Conservation (phyloP, 495 filamentous ascomycete genomes). For the Barbatosphaeria neglecta region DNA sequence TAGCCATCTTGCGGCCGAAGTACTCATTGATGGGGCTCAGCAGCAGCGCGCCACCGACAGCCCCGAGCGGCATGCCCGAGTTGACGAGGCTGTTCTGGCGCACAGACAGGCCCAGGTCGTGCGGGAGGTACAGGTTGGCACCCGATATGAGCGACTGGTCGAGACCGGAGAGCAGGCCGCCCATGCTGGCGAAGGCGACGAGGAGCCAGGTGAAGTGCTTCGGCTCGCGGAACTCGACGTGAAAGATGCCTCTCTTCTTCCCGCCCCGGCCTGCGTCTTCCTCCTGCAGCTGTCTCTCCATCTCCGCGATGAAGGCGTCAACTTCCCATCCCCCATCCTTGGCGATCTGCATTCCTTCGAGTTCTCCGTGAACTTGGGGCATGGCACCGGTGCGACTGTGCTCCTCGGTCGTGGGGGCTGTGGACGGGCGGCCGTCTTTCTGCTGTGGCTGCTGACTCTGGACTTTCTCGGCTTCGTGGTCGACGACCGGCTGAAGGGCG, state of each 20-base stretch:
- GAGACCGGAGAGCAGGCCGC: constrained; percentile 48
- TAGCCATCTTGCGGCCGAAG: constrained; percentile 45
- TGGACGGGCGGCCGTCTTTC: not conserved
- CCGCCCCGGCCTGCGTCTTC: not conserved
- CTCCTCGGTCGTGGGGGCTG: not conserved
- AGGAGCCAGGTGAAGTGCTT: constrained; percentile 44
- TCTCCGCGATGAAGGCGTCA: constrained; percentile 11
- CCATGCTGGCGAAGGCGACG: constrained; percentile 52
- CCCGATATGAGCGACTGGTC: constrained; percentile 51
- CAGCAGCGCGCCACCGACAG: constrained; percentile 47
- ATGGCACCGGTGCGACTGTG: not conserved
- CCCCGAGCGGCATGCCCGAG: constrained; percentile 49
- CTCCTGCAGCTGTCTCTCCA: constrained; percentile 12
- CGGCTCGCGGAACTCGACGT: constrained; percentile 13
- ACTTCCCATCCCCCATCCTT: constrained; percentile 15
- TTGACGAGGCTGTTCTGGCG: constrained; percentile 42
- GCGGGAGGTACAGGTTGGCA: constrained; percentile 46
- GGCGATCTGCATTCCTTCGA: constrained; percentile 13
- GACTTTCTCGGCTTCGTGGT: not conserved
- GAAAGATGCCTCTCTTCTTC: constrained; percentile 1
- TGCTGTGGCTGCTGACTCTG: not conserved
- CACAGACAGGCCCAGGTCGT: constrained; percentile 28
- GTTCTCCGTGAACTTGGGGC: constrained; percentile 1
- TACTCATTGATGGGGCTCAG: constrained; percentile 47
- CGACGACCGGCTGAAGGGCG: not conserved